Evolutionary conservation across 2,329 filamentous ascomycete genomes (phyloP), one percentile per base, ranked within the genome.

Genomic region (Trichoderma koningii): DNA sequence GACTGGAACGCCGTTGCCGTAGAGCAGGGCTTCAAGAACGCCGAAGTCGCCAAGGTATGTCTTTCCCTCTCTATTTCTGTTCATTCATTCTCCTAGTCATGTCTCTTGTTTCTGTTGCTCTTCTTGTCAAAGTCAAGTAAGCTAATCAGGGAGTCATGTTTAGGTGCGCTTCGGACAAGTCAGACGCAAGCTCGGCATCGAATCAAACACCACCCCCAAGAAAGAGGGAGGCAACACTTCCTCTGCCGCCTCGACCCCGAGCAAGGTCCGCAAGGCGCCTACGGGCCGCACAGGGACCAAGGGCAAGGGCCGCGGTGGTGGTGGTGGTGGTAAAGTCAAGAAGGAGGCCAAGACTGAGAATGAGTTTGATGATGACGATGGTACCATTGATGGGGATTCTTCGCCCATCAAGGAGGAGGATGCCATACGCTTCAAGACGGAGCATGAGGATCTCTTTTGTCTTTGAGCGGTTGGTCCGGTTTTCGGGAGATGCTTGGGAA

Each of bases 141-240:
- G n/a, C 57, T 53, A 41, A 28, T 28, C 50, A 3, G 56, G 34
- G 4, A 1, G 14, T 42, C 12, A 7, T 19, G 38, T 14, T 14
- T 64, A 81, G 76, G 77, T 79, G 45, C 80, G 83, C 52, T 85
- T 80, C 64, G 77, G 80, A 3, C 81, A 85, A 66, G 78, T 85
- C 66, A 83, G 80, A 72, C 74, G 76, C 52, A 82, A 83, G 72
- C 73, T 81, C 0, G 77, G 78, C 3, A 74, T 81, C 47, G 74
- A 76, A 5, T 52, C 68, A 1, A 5, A 56, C 66, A 2, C 63
- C 62, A 64, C 69, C 38, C 67, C 70, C 1, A 57, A 68, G 63
- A 76, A 73, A 67, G 34, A 12, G 4, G 34, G 34, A 38, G 75
- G 72, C 66, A 60, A 38, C 44, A 19, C 61, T 7, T 42, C 55